Evolutionary conservation across 202 grass and related monocot species (phyloP).

Genomic region (Cymbopogon flexuosus): DNA sequence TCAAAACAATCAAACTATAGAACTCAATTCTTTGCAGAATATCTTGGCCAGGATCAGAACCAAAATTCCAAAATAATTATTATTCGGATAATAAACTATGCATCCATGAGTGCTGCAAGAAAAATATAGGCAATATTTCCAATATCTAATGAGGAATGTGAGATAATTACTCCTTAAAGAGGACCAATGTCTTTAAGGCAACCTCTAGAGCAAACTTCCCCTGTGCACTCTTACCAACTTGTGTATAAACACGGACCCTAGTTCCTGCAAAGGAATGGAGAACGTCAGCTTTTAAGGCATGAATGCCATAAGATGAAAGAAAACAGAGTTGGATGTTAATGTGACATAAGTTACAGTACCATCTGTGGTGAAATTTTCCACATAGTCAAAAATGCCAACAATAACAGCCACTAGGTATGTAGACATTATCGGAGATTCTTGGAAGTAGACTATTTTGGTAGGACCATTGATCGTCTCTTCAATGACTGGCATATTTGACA

Average conservation of each 20-base stretch:
- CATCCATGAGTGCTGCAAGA: conserved; percentile 7
- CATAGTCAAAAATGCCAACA: conserved; percentile 81
- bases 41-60: background rate
- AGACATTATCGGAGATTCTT: conserved; percentile 96
- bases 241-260: conserved; percentile 79
- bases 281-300: conserved; percentile 13
- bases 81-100: background rate
- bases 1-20: background rate
- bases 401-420: conserved; percentile 90
- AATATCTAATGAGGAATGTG: conserved; percentile 9
- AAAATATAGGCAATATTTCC: background rate
- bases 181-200: conserved; percentile 85
- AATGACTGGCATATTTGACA: conserved; percentile 93
- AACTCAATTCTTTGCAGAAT: conserved; percentile 10
- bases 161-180: conserved; percentile 82
- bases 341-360: conserved; percentile 48
- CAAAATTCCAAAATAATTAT: background rate
- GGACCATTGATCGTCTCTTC: conserved; percentile 81
- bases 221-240: conserved; percentile 85
- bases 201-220: conserved; percentile 91
- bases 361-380: conserved; percentile 69
- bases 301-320: conserved; percentile 24
- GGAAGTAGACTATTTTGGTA: conserved; percentile 65
- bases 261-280: conserved; percentile 44
- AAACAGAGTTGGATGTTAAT: conserved; percentile 15